Percentiles rank a stretch among this genome's conserved stretches.
These are phyloP conservation scores for Tribonema minus DNA, from an alignment of 108 stramenopile species.

Conservation along the genomic window DNA sequence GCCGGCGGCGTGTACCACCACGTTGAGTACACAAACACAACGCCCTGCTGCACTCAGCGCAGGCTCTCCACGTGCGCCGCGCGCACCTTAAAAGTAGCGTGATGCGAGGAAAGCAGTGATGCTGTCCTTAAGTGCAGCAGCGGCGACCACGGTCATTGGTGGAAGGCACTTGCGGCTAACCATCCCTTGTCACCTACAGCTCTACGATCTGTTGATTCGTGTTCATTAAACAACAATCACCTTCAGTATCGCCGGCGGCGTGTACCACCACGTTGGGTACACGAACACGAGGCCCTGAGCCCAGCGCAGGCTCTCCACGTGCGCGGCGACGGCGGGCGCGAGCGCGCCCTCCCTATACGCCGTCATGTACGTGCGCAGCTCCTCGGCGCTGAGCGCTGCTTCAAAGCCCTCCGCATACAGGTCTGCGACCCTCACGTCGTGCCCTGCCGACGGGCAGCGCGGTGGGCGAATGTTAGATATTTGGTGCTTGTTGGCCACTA, in stretches of 20 bases:
- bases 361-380: constrained; percentile 15
- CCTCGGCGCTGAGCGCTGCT: constrained; percentile 1
- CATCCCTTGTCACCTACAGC: too few species aligned
- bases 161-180: too few species aligned
- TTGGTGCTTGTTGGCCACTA: too few species aligned
- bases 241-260: constrained; percentile 35
- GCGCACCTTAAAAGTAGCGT: neutral
- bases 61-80: neutral
- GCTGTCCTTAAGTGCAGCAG: too few species aligned
- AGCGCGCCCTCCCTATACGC: constrained; percentile 5
- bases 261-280: constrained; percentile 51
- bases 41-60: too few species aligned
- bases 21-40: neutral
- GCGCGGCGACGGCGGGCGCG: constrained; percentile 10
- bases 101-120: neutral
- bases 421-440: too few species aligned
- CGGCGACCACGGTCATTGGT: too few species aligned
- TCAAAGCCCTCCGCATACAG: constrained; percentile 36
- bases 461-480: too few species aligned
- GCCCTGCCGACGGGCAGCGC: too few species aligned
- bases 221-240: neutral
- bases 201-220: too few species aligned
- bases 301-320: constrained; percentile 41
- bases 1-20: neutral
- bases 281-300: constrained; percentile 43